These are phyloP conservation scores for Rossbeevera mucosa DNA, from an alignment of 768 basidiomycete species.

Conservation along the genomic window DNA sequence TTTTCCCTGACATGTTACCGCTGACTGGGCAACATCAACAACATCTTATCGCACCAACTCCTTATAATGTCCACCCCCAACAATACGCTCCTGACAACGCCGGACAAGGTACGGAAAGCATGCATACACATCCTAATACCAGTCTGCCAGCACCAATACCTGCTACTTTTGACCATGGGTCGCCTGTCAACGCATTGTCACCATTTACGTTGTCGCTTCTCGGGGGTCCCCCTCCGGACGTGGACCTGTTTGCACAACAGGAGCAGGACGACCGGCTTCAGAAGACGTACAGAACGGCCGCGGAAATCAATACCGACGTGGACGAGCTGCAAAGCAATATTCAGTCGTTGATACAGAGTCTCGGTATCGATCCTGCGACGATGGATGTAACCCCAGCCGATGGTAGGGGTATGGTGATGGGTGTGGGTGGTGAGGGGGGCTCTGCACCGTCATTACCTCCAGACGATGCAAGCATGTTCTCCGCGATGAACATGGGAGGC, in stretches of 20 bases:
- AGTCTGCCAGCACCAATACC: constrained; percentile 12
- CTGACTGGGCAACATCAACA: constrained; percentile 15
- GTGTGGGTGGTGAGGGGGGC: constrained; percentile 10
- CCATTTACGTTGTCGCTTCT: constrained; percentile 25
- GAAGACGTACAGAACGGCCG: constrained; percentile 53
- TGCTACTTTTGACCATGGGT: constrained; percentile 19
- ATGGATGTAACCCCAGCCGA: constrained; percentile 18
- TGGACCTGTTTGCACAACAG: constrained; percentile 32
- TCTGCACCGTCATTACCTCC: background rate
- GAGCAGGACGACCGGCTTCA: constrained; percentile 43
- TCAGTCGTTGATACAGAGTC: constrained; percentile 63
- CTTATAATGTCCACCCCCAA: constrained; percentile 19
- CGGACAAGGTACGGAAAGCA: background rate
- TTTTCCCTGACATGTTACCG: constrained; percentile 22
- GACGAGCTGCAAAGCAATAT: constrained; percentile 65
- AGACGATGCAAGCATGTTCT: constrained; percentile 20
- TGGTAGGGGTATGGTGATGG: constrained; percentile 1
- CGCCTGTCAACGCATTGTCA: constrained; percentile 18
- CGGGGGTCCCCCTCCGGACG: constrained; percentile 23
- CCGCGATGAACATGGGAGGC: background rate
- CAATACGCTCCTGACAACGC: constrained; percentile 2
- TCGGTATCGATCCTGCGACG: constrained; percentile 57
- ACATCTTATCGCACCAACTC: constrained; percentile 27
- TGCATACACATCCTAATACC: constrained; percentile 4
- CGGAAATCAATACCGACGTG: constrained; percentile 70